Percentiles rank a stretch among this genome's conserved stretches.
These are phyloP conservation scores for Cercospora nicotianae DNA, from an alignment of 2,329 filamentous ascomycete species.

Conservation along the genomic window DNA sequence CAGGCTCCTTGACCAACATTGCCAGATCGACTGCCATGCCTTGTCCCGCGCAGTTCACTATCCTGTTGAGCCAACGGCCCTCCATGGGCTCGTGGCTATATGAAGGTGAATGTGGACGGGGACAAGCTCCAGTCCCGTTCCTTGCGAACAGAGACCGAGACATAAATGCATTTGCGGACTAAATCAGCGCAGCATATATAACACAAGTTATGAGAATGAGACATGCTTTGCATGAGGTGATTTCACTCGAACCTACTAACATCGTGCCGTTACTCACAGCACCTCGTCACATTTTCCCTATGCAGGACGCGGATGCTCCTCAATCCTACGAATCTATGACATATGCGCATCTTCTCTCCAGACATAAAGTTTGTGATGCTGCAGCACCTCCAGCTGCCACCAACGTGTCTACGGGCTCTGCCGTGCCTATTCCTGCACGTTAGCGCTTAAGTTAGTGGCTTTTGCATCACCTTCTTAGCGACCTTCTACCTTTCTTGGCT, in stretches of 20 bases:
- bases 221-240: background rate
- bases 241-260: background rate
- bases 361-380: background rate
- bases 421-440: background rate
- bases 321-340: background rate
- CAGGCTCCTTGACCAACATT: background rate
- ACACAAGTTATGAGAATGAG: background rate
- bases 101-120: background rate
- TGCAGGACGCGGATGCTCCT: background rate
- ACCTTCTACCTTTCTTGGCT: slow-evolving; percentile 7
- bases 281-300: background rate
- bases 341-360: background rate
- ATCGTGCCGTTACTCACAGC: background rate
- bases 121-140: background rate
- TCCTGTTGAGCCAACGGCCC: background rate
- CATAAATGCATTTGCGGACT: background rate
- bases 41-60: background rate
- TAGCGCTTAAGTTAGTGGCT: slow-evolving; percentile 5
- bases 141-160: background rate
- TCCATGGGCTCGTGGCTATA: background rate
- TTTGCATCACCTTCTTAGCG: background rate
- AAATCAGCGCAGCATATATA: background rate
- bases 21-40: background rate
- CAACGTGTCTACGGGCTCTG: background rate
- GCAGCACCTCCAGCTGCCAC: background rate